Evolutionary conservation across 306 rosid species (phyloP).

Genomic region (Crotalaria pallida): DNA sequence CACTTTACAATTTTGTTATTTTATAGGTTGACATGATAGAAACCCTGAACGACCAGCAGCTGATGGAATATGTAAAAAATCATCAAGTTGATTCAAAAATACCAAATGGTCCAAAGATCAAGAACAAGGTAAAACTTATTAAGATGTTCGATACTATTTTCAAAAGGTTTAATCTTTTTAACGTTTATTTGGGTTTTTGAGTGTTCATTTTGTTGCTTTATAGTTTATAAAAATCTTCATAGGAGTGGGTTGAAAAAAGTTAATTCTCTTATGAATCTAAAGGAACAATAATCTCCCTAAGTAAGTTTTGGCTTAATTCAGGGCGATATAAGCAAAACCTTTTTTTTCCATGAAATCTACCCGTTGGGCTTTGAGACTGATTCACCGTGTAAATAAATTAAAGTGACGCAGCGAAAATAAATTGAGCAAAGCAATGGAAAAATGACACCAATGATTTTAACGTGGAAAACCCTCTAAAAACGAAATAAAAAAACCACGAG

Average conservation of each 20-base stretch:
- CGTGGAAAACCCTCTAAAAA: too few relatives aligned
- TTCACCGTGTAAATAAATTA: too few relatives aligned
- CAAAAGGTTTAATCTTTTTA: neutral
- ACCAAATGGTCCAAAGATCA: neutral
- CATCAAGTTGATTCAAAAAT: neutral
- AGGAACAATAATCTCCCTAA: neutral
- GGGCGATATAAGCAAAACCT: too few relatives aligned
- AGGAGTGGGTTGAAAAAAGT: neutral
- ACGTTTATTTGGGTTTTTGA: neutral
- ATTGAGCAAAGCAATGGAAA: too few relatives aligned
- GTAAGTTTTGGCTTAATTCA: too few relatives aligned
- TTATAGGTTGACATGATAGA: slow-evolving; percentile 27
- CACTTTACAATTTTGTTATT: neutral
- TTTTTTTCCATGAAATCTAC: too few relatives aligned
- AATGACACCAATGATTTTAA: too few relatives aligned
- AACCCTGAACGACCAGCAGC: slow-evolving; percentile 21
- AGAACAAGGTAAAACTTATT: slow-evolving; percentile 17
- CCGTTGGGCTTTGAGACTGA: too few relatives aligned
- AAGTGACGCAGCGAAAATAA: too few relatives aligned
- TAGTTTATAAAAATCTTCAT: neutral
- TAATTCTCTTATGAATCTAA: neutral
- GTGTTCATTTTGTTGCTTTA: neutral
- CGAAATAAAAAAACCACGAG: too few relatives aligned
- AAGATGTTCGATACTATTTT: neutral
- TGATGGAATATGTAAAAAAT: slow-evolving; percentile 13